A percentile compares a stretch with the other conserved stretches of the same genome.
Conservation (phyloP, 768 basidiomycete genomes). For the Leccinum ochraceum region DNA sequence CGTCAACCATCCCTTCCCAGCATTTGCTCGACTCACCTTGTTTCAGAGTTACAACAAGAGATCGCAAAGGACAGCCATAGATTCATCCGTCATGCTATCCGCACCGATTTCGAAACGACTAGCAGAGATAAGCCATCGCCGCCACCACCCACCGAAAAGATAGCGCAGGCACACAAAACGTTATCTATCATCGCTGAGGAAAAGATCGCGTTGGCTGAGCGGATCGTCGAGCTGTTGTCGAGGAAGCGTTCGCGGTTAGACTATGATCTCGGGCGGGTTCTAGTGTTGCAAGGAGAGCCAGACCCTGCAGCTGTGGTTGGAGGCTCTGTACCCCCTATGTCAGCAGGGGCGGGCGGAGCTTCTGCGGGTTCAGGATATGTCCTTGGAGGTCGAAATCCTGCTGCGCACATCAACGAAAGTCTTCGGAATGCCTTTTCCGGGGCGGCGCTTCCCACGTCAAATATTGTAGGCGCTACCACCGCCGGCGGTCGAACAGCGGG, state of each 20-base stretch:
- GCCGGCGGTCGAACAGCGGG: conserved; percentile 18
- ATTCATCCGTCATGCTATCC: conserved; percentile 45
- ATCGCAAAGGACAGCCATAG: conserved; percentile 45
- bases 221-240: conserved; percentile 45
- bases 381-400: conserved; percentile 39
- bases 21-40: neutral
- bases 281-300: conserved; percentile 45
- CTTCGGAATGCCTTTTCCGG: conserved; percentile 38
- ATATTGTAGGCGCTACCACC: conserved; percentile 1
- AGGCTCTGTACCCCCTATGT: conserved; percentile 28
- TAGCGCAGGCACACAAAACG: conserved; percentile 31
- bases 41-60: conserved; percentile 43
- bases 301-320: conserved; percentile 37
- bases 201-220: conserved; percentile 44
- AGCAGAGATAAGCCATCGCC: conserved; percentile 37
- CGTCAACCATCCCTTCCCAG: neutral
- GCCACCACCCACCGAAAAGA: conserved; percentile 30
- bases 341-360: conserved; percentile 12
- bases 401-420: conserved; percentile 41
- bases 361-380: conserved; percentile 29
- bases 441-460: conserved; percentile 25
- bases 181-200: conserved; percentile 39
- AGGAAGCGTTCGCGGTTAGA: conserved; percentile 50
- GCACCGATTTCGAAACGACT: conserved; percentile 26
- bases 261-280: conserved; percentile 44